Conservation (phyloP, 192 early-diverging fungal genomes). For the Cladochytrium replicatum region DNA sequence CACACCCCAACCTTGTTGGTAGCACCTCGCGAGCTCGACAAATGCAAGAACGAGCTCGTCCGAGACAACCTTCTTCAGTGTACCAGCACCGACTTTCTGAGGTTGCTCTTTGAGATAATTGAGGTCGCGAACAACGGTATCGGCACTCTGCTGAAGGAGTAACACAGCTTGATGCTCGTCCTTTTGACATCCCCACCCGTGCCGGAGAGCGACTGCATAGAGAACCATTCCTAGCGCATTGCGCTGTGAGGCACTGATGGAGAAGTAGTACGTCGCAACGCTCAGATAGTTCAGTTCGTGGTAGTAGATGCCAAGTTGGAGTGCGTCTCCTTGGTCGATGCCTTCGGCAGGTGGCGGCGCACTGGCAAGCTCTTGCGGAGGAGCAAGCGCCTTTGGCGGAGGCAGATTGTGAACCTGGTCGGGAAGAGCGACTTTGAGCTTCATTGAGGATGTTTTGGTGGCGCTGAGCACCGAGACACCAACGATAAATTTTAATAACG, state of each 20-base stretch:
- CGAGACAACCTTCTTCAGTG: conserved; percentile 1
- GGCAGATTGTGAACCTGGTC: neutral
- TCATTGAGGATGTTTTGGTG: too few species aligned
- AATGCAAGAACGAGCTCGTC: conserved; percentile 31
- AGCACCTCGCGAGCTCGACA: conserved; percentile 36
- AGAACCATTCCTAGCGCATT: conserved; percentile 36
- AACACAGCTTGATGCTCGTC: conserved; percentile 22
- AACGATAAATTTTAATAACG: too few species aligned
- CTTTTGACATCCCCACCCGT: conserved; percentile 38
- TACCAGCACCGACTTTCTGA: conserved; percentile 3
- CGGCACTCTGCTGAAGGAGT: conserved; percentile 21
- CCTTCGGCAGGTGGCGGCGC: conserved; percentile 8
- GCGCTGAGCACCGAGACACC: too few species aligned
- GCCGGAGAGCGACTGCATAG: conserved; percentile 40
- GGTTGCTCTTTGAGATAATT: neutral
- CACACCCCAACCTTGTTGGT: conserved; percentile 43
- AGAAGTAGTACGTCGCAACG: conserved; percentile 41
- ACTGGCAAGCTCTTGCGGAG: conserved; percentile 5
- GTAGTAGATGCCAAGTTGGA: conserved; percentile 35
- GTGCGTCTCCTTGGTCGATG: conserved; percentile 26
- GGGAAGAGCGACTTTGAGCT: too few species aligned
- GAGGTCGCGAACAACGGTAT: conserved; percentile 20
- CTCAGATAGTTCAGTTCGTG: conserved; percentile 33
- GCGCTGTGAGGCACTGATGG: conserved; percentile 26
- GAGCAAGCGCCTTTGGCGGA: conserved; percentile 3